Base-by-base conservation (phyloP, 73 alveolate genomes). In the Paramecium pentaurelia region DNA sequence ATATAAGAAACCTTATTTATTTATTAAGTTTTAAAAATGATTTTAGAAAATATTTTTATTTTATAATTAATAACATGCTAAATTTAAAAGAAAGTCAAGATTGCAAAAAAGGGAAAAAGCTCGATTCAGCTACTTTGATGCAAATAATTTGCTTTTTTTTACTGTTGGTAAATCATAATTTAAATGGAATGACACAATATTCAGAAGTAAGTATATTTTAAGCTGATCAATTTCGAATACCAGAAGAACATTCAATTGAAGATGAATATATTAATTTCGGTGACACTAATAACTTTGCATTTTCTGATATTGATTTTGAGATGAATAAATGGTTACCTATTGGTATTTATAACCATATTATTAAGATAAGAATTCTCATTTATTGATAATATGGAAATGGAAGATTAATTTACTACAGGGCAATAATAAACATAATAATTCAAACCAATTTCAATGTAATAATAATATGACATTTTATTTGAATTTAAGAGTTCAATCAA, bases 201-300 rank as follows among this genome's bases (percentile, higher is more conserved):
- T 73, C 87, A 34, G 87, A 73, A 38, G 87, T 38, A 9, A 73
- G 87, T 7, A 73, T 73, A 73, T 73, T 73, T 73, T 38, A 73
- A 36, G 87, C 60, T 36, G 87, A 73, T 40, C 37, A 73, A 40
- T 40, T 73, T 16, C 58, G 60, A 36, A 36, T 73, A 44, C 58
- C 40, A 16, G 87, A 73, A 37, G 87, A 73, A 11, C 54, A 73
- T 51, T 64, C 84, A 12, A 14, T 40, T 12, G 18, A n/a, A 30
- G 87, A 73, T 37, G 60, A 73, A 9, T 73, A 73, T 10, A 37
- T 73, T 25, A 73, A 73, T 73, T 73, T 73, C 20, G 87, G 87
- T 8, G 60, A 73, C 47, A 73, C 87, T n/a, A 30, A 37, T 22
- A 73, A 73, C 28, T 38, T 36, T 14, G 87, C 60, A 34, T 73